Evolutionary conservation across 202 grass and related monocot species (phyloP).

Genomic region (Zoysia matrella): DNA sequence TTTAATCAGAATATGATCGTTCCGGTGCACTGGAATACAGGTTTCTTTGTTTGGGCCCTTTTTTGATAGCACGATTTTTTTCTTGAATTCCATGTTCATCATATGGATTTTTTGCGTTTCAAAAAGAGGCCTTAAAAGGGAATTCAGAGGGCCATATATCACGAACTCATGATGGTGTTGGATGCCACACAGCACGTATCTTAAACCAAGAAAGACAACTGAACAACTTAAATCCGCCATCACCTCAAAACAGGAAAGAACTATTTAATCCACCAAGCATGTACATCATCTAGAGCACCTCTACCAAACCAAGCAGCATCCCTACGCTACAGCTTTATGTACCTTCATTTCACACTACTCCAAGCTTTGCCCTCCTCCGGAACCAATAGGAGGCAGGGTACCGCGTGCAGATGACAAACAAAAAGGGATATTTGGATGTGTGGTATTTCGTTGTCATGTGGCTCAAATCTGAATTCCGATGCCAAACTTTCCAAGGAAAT

Average conservation of each 20-base stretch:
- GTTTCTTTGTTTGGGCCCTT: too few relatives aligned
- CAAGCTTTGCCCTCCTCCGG: slow-evolving; percentile 27
- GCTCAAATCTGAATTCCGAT: not conserved
- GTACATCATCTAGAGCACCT: slow-evolving; percentile 1
- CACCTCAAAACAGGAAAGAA: not conserved
- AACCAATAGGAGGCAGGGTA: slow-evolving; percentile 29
- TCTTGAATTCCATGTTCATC: too few relatives aligned
- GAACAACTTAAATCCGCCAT: not conserved
- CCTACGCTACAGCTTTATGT: slow-evolving; percentile 46
- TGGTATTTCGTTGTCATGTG: not conserved
- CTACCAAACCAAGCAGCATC: not conserved
- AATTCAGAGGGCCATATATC: too few relatives aligned
- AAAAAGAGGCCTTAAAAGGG: too few relatives aligned
- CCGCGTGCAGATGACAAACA: not conserved
- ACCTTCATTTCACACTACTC: slow-evolving; percentile 32
- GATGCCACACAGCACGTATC: not conserved
- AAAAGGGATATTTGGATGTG: not conserved
- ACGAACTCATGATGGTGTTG: too few relatives aligned
- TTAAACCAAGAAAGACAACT: not conserved
- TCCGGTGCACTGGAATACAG: too few relatives aligned
- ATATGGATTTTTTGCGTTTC: too few relatives aligned
- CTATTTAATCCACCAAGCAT: slow-evolving; percentile 20
- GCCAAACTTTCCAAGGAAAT: slow-evolving; percentile 15
- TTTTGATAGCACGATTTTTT: too few relatives aligned
- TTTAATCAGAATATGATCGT: too few relatives aligned